Evolutionary conservation across 768 basidiomycete species (phyloP), one percentile per base, ranked within the genome.

Genomic region (Ramaria rubella): DNA sequence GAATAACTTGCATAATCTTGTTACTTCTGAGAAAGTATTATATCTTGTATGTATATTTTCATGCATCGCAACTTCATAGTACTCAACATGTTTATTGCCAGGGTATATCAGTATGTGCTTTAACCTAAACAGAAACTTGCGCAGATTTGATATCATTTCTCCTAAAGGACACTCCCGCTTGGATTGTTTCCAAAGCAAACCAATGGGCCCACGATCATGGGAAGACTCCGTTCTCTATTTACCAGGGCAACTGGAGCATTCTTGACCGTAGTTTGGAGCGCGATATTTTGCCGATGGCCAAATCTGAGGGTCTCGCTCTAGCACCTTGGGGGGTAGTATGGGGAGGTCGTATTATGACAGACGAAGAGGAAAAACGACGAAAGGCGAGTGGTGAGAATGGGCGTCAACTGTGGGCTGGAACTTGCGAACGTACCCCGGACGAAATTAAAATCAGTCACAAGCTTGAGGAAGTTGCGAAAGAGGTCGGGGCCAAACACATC

Each of bases 1-100:
- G 76, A 69, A 71, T 33, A 58, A 59, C 11, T 62, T 78, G 12
- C 70, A 77, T 59, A 63, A 68, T 36, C 64, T 77, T 31, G 74
- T 78, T 58, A 64, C 61, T 21, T 44, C 60, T 17, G 73, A 74
- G 43, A 76, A 77, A 62, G 72, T 75, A 15, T 67, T 74, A 9
- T 75, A 75, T 63, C 58, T 65, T 6, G 55, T 55, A 27, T 14
- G 42, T 8, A n/a, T 12, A 26, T 27, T 45, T 5, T 8, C 33
- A 45, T 50, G 14, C 1, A 21, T 38, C 17, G 9, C 4, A 17
- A 9, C 7, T 31, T 14, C 5, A 38, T 23, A 21, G 9, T 44
- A 44, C 5, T 55, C 29, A 26, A 17, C 36, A 23, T 26, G 8
- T 31, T 23, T 34, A 11, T 23, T 30, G 4, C 21, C 50, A 54